These are phyloP conservation scores for Ricinus communis DNA, from an alignment of 345 rosid genomes.

Conservation along the genomic window DNA sequence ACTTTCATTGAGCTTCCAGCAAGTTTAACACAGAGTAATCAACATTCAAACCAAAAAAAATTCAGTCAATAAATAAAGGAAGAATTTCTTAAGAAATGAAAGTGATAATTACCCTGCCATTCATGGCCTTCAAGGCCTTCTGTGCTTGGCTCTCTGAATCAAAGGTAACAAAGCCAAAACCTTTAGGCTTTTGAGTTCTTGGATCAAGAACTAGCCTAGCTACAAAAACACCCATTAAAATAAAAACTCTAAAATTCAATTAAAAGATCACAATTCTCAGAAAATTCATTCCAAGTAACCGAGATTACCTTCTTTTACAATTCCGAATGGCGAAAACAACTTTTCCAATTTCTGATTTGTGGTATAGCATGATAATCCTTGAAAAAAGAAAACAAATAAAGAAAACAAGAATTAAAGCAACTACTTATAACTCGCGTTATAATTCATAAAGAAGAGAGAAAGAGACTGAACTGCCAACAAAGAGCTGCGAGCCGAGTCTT, in stretches of 20 bases:
- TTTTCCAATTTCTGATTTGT: conserved; percentile 29
- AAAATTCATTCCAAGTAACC: background rate
- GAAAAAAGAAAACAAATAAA: background rate
- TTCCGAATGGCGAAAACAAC: conserved; percentile 47
- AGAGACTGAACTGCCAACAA: conserved; percentile 46
- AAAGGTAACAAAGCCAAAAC: conserved; percentile 67
- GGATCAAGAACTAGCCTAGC: conserved; percentile 54
- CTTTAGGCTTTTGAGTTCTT: conserved; percentile 59
- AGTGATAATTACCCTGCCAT: conserved; percentile 51
- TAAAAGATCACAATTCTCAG: background rate
- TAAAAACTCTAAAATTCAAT: background rate
- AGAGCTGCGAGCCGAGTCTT: conserved; percentile 40
- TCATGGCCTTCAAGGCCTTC: conserved; percentile 57
- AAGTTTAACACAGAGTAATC: too few species aligned
- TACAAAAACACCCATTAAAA: conserved; percentile 18
- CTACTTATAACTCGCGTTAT: background rate
- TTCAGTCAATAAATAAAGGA: too few species aligned
- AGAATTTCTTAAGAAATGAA: too few species aligned
- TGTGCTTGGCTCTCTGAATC: conserved; percentile 55
- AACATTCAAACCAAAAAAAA: too few species aligned
- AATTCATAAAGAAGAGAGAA: background rate
- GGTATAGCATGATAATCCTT: conserved; percentile 44
- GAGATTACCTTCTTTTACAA: conserved; percentile 36
- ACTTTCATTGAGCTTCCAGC: too few species aligned
- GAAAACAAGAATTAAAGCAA: background rate